Base-by-base conservation (phyloP, 139 green algal genomes). In the Eudorina sp. region DNA sequence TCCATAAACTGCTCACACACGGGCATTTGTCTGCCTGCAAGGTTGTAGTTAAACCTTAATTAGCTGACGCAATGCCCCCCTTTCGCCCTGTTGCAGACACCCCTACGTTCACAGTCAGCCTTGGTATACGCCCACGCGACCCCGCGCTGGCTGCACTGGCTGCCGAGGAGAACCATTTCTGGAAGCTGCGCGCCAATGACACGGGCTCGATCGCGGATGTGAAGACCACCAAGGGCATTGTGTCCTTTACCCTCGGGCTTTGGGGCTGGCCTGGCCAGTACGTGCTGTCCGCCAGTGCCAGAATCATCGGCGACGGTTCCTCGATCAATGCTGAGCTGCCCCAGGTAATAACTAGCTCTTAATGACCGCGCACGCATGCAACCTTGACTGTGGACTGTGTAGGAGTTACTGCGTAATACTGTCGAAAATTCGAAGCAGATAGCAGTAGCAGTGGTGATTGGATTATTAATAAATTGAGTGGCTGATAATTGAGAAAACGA, bases 211-310 rank as follows among this genome's bases (percentile, higher is more conserved):
- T 72, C 31, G 11, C 16, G 16, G 14, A 36, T 6, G 23, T 34
- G 3, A 9, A 21, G 62, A 72, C 13, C 19, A 72, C 8, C 62
- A 72, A 5, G 21, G 62, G 62, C 23, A 29, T 40, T 11, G 62
- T 29, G n/a, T 72, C 62, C 21, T 72, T 25, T 25, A 72, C 62
- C 19, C 19, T 72, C 3, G 19, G 38, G 21, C 6, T 72, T 19
- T 38, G 36, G 62, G 62, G 62, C 23, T 72, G 62, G 62, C 62
- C 62, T 16, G 62, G 62, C 62, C n/a, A 72, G 38, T 72, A 72
- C 62, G 21, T 72, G 62, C 23, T 72, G 11, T 25, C 36, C 11
- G 62, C 21, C 23, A 34, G 11, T 40, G 62, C 62, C 38, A 29
- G n/a, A n/a, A n/a, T 72, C 62, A 38, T 72, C 16, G 19, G 38